Percentiles rank a stretch among this genome's conserved stretches.
These are phyloP conservation scores for Leccinum subtestaceum DNA, from an alignment of 768 basidiomycete species.

Conservation along the genomic window DNA sequence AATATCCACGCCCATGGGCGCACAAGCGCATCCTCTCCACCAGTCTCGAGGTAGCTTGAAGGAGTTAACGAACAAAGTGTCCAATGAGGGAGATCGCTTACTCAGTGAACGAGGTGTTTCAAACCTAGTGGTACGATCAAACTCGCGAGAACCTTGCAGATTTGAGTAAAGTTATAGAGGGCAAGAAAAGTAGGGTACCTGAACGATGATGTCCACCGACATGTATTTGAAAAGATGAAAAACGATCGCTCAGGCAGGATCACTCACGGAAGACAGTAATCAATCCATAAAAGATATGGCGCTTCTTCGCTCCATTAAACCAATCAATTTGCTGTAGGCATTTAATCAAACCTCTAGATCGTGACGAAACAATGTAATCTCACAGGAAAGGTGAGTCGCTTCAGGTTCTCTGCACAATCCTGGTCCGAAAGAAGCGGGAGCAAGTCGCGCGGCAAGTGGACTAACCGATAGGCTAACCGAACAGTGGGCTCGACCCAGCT, in stretches of 20 bases:
- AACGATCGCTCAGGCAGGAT: background rate
- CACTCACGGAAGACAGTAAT: conserved; percentile 4
- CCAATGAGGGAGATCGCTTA: background rate
- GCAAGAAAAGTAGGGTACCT: background rate
- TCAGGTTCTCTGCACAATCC: background rate
- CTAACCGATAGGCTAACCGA: background rate
- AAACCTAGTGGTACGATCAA: background rate
- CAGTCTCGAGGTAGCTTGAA: conserved; percentile 2
- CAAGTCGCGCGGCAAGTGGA: background rate
- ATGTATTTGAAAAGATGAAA: background rate
- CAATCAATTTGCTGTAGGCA: background rate
- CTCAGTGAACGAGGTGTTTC: conserved; percentile 1
- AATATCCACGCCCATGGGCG: conserved; percentile 5
- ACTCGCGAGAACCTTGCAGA: background rate
- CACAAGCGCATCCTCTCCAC: background rate
- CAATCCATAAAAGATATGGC: conserved; percentile 1
- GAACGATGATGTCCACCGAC: background rate
- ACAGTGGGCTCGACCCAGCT: conserved; percentile 3
- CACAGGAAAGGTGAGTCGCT: background rate
- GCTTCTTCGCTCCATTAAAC: conserved; percentile 1
- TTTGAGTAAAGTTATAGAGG: background rate
- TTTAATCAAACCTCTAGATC: background rate
- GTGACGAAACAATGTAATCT: background rate
- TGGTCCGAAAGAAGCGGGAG: conserved; percentile 1
- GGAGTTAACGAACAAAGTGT: background rate